Evolutionary conservation across 495 filamentous ascomycete species (phyloP), one percentile per base, ranked within the genome.

Genomic region (Staphylotrichum longicolle): DNA sequence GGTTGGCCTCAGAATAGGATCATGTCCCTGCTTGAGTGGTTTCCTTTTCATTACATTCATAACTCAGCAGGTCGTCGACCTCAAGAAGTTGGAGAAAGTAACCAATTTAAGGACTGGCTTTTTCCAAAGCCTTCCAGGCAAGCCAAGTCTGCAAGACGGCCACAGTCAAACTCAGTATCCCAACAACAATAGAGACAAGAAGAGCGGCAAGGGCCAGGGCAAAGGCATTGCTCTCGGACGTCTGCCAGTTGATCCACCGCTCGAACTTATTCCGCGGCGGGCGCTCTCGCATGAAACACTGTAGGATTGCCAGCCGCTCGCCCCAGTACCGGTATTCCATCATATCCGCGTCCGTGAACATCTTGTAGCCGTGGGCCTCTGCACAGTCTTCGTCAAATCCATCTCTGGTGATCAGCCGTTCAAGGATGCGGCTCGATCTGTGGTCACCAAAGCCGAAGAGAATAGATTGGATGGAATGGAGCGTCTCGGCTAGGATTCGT

Each of bases 41-140:
- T 27, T 27, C 20, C 20, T 27, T 27, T 27, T 27, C 20, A 27
- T 27, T 27, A 27, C 1, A 27, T 27, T 27, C 20, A 27, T 27
- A 27, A 27, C 20, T 27, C 20, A 27, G 20, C 20, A 27, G 20
- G 20, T 27, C 20, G 20, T 27, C 20, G 20, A 27, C 20, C 20
- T 27, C 20, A 27, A 27, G 20, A 27, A 27, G 20, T 27, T 27
- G 0, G 20, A 27, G 20, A 27, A 27, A 27, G 20, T 27, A 27
- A 27, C 20, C 20, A 27, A 1, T 27, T 15, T 34, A 14, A 32
- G n/a, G 4, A 35, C 33, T 7, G 58, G 58, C 5, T 61, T 27
- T 27, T 54, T 54, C 50, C 58, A 61, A 8, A 27, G 58, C 58
- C 12, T 61, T 41, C 58, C 58, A 61, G 5, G 58, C 48, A 45